Base-by-base conservation (phyloP, 2,329 filamentous ascomycete genomes). In the Fusarium sp. region DNA sequence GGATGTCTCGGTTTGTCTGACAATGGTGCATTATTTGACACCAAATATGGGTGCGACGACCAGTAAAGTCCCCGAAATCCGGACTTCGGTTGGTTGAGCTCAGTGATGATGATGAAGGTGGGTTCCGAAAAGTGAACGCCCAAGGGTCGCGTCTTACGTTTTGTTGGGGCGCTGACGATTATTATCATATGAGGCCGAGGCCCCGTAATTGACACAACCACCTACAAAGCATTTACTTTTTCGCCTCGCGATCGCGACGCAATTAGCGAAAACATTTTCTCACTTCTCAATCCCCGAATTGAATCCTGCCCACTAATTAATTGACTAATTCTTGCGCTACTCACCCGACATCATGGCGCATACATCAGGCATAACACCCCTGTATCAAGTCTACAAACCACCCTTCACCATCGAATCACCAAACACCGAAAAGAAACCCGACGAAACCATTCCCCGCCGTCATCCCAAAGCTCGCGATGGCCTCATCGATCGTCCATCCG, bases 401-500 rank as follows among this genome's bases (percentile, higher is more conserved):
- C 93, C 93, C 11, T 95, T 90, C 82, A 90, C 90, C 56, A 84
- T 94, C 75, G 92, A 95, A 72, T 88, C 86, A 6, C 83, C 91
- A 10, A 91, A 89, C 72, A 87, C 83, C 71, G 81, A 89, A 76
- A 89, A 90, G 71, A 86, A 90, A 58, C 85, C 90, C 2, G 92
- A 92, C 82, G 93, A 97, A 84, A 95, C 93, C 41, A 89, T 93
- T 69, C 93, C 94, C 20, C 90, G 92, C 68, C 88, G 93, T 55
- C 89, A 96, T 77, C 84, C 88, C 47, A 83, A 84, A 59, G 88
- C 90, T 66, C 92, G 91, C 77, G 86, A 96, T 73, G 88, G 86
- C 54, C 89, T 97, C 60, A 82, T 88, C 55, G 83, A 85, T 41
- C 87, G 84, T 4, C 92, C 92, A 2, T 84, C 88, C 48, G 86